Evolutionary conservation across 1,139 yeast genomes (phyloP), one percentile per base, ranked within the genome.

Genomic region (Suhomyces yuchorum): DNA sequence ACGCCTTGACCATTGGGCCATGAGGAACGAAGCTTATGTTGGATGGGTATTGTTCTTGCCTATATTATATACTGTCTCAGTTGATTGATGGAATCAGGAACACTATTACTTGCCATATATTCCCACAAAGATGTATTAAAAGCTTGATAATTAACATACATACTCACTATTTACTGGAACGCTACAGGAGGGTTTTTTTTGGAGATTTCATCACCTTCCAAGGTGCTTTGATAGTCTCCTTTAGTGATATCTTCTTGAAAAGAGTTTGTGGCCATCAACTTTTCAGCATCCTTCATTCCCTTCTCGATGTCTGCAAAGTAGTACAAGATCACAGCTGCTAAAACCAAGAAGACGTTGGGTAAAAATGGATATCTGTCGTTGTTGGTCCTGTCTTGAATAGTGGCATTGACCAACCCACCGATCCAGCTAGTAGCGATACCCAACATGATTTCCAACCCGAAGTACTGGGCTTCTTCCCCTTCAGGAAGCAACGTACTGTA

Each of bases 1-100:
- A 73, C 78, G 78, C 78, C 78, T 73, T 73, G 77, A 73, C 78
- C 78, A 73, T 73, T 73, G 78, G 78, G 78, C 78, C 78, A 73
- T 73, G 78, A 73, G 78, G 78, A 73, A 73, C 77, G 77, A 72
- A 71, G 76, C 74, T 68, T 58, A 22, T 28, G 28, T 6, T n/a
- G 26, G 30, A 5, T 36, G 17, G 4, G 28, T 15, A 20, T 36
- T 36, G 4, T n/a, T 4, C 9, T 11, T 22, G 8, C 5, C 14
- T 14, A 35, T 22, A 36, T 22, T 2, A 9, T 36, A 23, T 17
- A 9, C n/a, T 26, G 4, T 5, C 30, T 12, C 4, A n/a, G n/a
- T n/a, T n/a, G n/a, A n/a, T n/a, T n/a, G n/a, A n/a, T n/a, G n/a
- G n/a, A n/a, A n/a, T n/a, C n/a, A n/a, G n/a, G n/a, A n/a, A n/a